Base-by-base conservation (phyloP, 139 green algal species). In the Gonium pectorale region DNA sequence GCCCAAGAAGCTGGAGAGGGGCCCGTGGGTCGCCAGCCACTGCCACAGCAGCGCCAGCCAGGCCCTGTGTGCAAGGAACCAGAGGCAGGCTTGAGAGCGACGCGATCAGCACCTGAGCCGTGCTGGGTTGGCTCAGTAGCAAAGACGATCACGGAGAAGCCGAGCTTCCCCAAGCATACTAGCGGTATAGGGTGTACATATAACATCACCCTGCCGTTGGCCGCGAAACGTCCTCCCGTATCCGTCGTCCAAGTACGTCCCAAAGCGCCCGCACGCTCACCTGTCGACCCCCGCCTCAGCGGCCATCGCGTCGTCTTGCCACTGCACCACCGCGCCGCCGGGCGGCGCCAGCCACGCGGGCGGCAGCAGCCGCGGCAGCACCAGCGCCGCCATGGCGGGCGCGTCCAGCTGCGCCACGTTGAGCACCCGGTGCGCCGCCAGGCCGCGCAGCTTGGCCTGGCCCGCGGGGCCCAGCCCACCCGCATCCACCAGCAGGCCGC, bases 1-100 rank as follows among this genome's bases (percentile, higher is more conserved):
- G 5, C 72, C 54, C 37, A 86, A 5, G 37, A 69, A 90, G 35
- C 31, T 54, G 0, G 79, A 21, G 0, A 89, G 56, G 21, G 46
- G 17, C 17, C 31, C 78, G 35, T n/a, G 63, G 5, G 31, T 41
- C 24, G 62, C 41, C 27, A 93, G 38, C 90, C 89, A 92, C 29
- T 72, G 67, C 91, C 91, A 94, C 33, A 93, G 74, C 52, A 51
- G 41, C 63, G 79, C 70, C 31, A 94, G 37, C 88, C 88, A 93
- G 21, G 72, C 79, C 79, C 86, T 88, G 83, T 60, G 43, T 31
- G 8, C 19, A 80, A 3, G 64, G n/a, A 71, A n/a, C n/a, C n/a
- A n/a, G n/a, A n/a, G n/a, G n/a, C n/a, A n/a, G n/a, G n/a, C n/a
- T n/a, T n/a, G n/a, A n/a, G n/a, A n/a, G n/a, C n/a, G n/a, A n/a